A percentile compares a stretch with the other conserved stretches of the same genome.
Conservation (phyloP, 148 eudicot species). For the Rhododendron molle region DNA sequence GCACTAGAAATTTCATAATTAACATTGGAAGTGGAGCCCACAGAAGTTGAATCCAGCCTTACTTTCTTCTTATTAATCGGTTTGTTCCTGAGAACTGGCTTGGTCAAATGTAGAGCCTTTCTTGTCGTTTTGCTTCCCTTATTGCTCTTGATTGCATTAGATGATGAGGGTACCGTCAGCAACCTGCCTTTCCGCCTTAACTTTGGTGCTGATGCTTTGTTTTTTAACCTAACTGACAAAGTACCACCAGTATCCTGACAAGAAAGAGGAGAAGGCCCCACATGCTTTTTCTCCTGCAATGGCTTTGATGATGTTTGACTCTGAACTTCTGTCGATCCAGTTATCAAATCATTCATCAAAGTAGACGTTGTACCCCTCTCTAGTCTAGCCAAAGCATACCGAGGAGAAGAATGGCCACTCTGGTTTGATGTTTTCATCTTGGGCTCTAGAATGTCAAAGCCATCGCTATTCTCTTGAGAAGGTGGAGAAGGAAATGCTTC, state of each 20-base stretch:
- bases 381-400: not conserved
- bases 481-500: conserved; percentile 20
- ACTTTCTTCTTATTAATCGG: conserved; percentile 50
- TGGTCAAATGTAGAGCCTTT: conserved; percentile 48
- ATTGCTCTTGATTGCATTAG: conserved; percentile 34
- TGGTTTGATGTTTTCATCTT: conserved; percentile 28
- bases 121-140: conserved; percentile 45
- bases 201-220: conserved; percentile 33
- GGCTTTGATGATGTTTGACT: conserved; percentile 23
- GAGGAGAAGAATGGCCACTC: conserved; percentile 31
- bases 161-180: conserved; percentile 35
- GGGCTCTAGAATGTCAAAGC: conserved; percentile 8
- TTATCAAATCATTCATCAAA: conserved; percentile 12
- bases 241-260: conserved; percentile 16
- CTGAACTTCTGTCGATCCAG: conserved; percentile 15
- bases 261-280: conserved; percentile 22
- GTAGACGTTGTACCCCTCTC: conserved; percentile 19
- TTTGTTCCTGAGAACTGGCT: conserved; percentile 58
- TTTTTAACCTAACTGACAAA: conserved; percentile 24
- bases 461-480: conserved; percentile 15
- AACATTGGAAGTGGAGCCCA: conserved; percentile 25
- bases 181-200: conserved; percentile 36
- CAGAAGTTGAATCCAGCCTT: conserved; percentile 35
- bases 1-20: conserved; percentile 30
- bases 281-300: conserved; percentile 22